Base-by-base conservation (phyloP, 106 monocot genomes). In the Agapanthus africanus region DNA sequence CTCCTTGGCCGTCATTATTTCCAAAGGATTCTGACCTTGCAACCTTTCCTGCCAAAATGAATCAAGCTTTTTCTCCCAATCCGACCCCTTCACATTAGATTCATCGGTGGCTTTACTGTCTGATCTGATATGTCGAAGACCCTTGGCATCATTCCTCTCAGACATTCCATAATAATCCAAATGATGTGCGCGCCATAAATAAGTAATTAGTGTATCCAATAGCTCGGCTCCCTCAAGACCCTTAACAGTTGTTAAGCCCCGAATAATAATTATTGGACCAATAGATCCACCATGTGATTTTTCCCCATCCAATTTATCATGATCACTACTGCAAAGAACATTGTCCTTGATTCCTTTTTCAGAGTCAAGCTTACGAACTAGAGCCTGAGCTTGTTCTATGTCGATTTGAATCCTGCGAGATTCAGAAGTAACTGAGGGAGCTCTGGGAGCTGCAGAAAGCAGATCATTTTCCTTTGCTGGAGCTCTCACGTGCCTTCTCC, bases 341-440 rank as follows among this genome's bases (percentile, higher is more conserved):
- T 99, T 99, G 32, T 84, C 90, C 79, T 82, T 80, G 44, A 99
- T 81, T 23, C 91, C 90, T 74, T 99, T 99, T 77, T 99, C 93
- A 32, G 77, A 18, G 51, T 99, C 92, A 67, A 99, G 87, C 64
- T 93, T 99, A 47, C 84, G 70, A 4, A 87, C 79, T 7, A 93
- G 76, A 30, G 87, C 74, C 68, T 87, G 87, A 66, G 87, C 78
- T 73, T 83, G 83, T 66, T 80, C 81, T 64, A 93, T 78, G 70
- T 99, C 99, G 61, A 76, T 44, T 81, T 87, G 93, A 39, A 99
- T 80, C 72, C 99, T 39, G 19, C 78, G 79, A 54, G 90, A 56
- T 70, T 93, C 87, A 27, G 75, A 83, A 64, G 75, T 77, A 61
- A 93, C 67, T 67, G 81, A 74, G 23, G 87, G 89, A 71, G 92